These are phyloP conservation scores for Boletus insuetus DNA, from an alignment of 768 basidiomycete species.

Conservation along the genomic window DNA sequence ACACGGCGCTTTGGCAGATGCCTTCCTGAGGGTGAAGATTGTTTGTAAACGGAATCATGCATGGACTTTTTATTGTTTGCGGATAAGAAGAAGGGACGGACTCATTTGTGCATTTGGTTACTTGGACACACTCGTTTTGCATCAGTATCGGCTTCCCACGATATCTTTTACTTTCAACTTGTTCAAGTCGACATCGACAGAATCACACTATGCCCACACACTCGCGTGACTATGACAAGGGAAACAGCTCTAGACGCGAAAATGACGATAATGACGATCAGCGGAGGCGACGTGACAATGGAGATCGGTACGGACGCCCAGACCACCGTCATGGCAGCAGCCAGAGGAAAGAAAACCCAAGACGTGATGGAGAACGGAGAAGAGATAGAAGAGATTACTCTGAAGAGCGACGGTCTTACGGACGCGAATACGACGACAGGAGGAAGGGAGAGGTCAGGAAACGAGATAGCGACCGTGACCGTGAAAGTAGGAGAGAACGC, in stretches of 20 bases:
- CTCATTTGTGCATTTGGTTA: background rate
- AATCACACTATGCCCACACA: slow-evolving; percentile 11
- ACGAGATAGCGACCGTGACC: slow-evolving; percentile 6
- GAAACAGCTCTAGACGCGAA: slow-evolving; percentile 10
- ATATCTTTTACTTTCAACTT: background rate
- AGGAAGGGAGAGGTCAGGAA: slow-evolving; percentile 14
- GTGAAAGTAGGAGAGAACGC: slow-evolving; percentile 14
- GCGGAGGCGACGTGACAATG: slow-evolving; percentile 7
- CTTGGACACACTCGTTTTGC: background rate
- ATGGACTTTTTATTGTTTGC: background rate
- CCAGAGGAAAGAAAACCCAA: slow-evolving; percentile 13
- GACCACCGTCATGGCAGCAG: slow-evolving; percentile 16
- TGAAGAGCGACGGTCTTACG: slow-evolving; percentile 17
- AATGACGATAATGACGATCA: slow-evolving; percentile 8
- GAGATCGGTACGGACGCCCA: slow-evolving; percentile 6
- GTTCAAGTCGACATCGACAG: background rate
- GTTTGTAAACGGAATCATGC: slow-evolving; percentile 3
- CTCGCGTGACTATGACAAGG: slow-evolving; percentile 15
- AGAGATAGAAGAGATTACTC: slow-evolving; percentile 15
- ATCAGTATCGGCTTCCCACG: slow-evolving; percentile 19
- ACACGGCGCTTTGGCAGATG: slow-evolving; percentile 17
- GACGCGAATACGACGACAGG: slow-evolving; percentile 21
- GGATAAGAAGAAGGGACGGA: background rate
- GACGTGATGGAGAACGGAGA: slow-evolving; percentile 24
- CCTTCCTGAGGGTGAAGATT: slow-evolving; percentile 4